Base-by-base conservation (phyloP, 129 eudicot genomes). In the Scalesia atractyloides region DNA sequence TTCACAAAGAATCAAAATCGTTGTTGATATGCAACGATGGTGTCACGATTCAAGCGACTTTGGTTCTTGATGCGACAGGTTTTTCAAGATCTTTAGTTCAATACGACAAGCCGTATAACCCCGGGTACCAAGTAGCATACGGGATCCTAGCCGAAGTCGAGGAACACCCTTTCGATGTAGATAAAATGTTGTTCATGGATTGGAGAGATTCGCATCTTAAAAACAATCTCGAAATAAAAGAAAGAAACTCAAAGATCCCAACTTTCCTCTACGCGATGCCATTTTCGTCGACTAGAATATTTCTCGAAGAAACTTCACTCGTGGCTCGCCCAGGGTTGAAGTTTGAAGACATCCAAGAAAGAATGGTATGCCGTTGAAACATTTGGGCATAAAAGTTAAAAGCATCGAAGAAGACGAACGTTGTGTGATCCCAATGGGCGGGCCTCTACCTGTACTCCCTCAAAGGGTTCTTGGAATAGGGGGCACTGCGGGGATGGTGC, bases 401-500 rank as follows among this genome's bases (percentile, higher is more conserved):
- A 83, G 94, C 87, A 95, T 95, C 6, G 99, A 95, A 80, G 97
- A 95, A 74, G 97, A 95, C 51, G 99, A 95, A 63, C 86, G 82
- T 19, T 95, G 99, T 73, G 88, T 90, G 37, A 95, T 95, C 57
- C 97, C 99, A 7, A 95, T 90, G 99, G 99, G 99, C 2, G 99
- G 97, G 46, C 99, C 99, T 2, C 91, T 95, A 18, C 99, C 99
- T 0, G 91, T 95, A 7, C 64, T 95, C 19, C 99, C 99, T 56
- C 99, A 95, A 66, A 64, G 99, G 37, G 99, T 95, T n/a, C 89
- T 95, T 26, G 97, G 99, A 67, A 95, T 95, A 46, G 99, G 99
- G 1, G 99, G 99, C 53, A 95, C 99, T 5, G 99, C 99, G 5
- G 99, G 97, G 0, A 90, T 95, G 99, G 99, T 95, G 83, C 99